A percentile compares a stretch with the other conserved stretches of the same genome.
Evolutionary conservation across 805 yeast species (phyloP).

Genomic region (Scheffersomyces ergatensis): DNA sequence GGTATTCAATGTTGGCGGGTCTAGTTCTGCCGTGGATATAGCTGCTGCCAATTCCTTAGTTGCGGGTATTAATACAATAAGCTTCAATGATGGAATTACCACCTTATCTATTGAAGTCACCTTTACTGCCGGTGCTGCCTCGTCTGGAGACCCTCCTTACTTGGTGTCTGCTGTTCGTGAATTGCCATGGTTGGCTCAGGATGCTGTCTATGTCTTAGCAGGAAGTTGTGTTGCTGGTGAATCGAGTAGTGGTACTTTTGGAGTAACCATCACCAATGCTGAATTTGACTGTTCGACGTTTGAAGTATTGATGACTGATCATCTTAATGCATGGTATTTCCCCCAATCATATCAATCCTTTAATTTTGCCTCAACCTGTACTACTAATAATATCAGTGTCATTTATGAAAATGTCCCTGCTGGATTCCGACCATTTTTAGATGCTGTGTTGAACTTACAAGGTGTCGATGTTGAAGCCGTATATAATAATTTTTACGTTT

Average conservation of each 20-base stretch:
- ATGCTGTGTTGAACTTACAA: not conserved
- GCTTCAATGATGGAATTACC: not conserved
- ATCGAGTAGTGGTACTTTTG: slow-evolving; percentile 12
- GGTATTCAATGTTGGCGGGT: not conserved
- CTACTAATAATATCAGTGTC: not conserved
- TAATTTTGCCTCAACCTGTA: slow-evolving; percentile 5
- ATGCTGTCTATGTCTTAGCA: slow-evolving; percentile 6
- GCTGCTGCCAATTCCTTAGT: not conserved
- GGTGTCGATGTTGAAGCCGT: not conserved
- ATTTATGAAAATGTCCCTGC: slow-evolving; percentile 15
- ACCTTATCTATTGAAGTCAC: not conserved
- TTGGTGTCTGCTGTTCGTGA: not conserved
- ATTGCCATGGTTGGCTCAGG: not conserved
- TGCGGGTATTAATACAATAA: not conserved
- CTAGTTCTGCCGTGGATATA: not conserved
- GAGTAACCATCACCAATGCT: slow-evolving; percentile 6
- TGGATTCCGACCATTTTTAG: slow-evolving; percentile 14
- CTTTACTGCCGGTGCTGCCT: not conserved
- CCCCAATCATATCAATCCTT: slow-evolving; percentile 5
- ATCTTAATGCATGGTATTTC: slow-evolving; percentile 13
- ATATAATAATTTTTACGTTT: not conserved
- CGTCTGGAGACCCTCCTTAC: not conserved
- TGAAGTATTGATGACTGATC: slow-evolving; percentile 10
- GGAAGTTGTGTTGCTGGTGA: slow-evolving; percentile 9
- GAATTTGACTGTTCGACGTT: slow-evolving; percentile 12